A percentile compares a stretch with the other conserved stretches of the same genome.
Conservation (phyloP, 805 yeast species). For the Debaryomyces hansenii region DNA sequence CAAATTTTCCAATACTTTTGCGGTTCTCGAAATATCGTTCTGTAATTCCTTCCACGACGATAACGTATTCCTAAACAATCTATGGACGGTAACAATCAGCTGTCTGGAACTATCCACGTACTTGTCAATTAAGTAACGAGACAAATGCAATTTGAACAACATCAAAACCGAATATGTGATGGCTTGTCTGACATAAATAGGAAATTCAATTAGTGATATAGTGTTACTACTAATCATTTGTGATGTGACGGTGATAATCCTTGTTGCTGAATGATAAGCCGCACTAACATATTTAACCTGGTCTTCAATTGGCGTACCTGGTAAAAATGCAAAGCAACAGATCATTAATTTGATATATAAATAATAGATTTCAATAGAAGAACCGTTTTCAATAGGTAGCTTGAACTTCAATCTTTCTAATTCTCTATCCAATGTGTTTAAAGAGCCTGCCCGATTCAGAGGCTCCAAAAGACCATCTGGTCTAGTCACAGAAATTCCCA, state of each 20-base stretch:
- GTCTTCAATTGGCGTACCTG: conserved; percentile 86
- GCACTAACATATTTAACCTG: conserved; percentile 81
- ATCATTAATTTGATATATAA: conserved; percentile 77
- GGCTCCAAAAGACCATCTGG: conserved; percentile 91
- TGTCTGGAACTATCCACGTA: conserved; percentile 88
- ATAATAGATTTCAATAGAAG: conserved; percentile 73
- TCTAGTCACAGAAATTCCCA: conserved; percentile 82
- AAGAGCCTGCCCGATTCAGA: conserved; percentile 73
- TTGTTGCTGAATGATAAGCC: conserved; percentile 78
- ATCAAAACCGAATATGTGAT: conserved; percentile 77
- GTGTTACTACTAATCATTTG: conserved; percentile 56
- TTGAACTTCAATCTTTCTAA: conserved; percentile 68
- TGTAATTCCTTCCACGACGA: conserved; percentile 91
- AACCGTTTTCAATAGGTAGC: conserved; percentile 61
- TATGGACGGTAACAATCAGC: conserved; percentile 88
- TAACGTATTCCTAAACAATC: conserved; percentile 81
- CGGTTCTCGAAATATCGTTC: conserved; percentile 88
- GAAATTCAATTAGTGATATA: conserved; percentile 75
- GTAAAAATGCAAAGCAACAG: conserved; percentile 85
- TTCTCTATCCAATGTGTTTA: conserved; percentile 77
- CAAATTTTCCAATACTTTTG: conserved; percentile 84
- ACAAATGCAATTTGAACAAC: conserved; percentile 76
- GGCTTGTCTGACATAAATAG: conserved; percentile 85
- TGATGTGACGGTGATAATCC: conserved; percentile 76
- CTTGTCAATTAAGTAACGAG: conserved; percentile 69